phyloP scores from a whole-genome alignment of 176 grass and related monocot species.

The Saccharum officinarum region DNA sequence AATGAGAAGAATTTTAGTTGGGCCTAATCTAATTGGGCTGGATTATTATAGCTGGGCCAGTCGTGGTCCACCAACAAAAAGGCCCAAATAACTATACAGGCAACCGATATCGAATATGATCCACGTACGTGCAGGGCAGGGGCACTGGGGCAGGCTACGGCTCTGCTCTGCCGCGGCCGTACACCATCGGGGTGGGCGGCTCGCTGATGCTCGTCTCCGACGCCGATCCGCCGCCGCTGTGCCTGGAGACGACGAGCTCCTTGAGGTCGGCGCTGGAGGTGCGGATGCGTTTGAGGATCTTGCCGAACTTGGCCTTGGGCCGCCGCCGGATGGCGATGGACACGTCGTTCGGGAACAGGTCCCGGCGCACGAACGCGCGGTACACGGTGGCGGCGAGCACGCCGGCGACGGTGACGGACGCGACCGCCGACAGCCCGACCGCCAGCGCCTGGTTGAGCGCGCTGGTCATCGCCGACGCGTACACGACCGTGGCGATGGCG shows the following conservation, averaged over 20 bases:
- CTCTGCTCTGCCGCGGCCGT: background rate
- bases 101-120: background rate
- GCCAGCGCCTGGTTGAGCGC: slow-evolving; percentile 27
- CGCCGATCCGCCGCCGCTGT: background rate
- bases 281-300: slow-evolving; percentile 52
- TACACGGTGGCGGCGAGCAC: slow-evolving; percentile 55
- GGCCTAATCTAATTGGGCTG: background rate
- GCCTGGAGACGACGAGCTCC: slow-evolving; percentile 44
- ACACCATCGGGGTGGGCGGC: background rate
- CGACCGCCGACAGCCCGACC: slow-evolving; percentile 42
- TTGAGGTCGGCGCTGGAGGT: slow-evolving; percentile 48
- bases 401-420: slow-evolving; percentile 50
- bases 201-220: background rate
- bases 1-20: background rate
- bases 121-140: too few relatives aligned
- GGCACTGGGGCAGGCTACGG: background rate
- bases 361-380: slow-evolving; percentile 60
- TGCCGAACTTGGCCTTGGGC: slow-evolving; percentile 56
- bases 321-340: slow-evolving; percentile 74
- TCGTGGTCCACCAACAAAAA: too few relatives aligned
- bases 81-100: background rate
- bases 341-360: slow-evolving; percentile 87
- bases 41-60: background rate
- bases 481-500: slow-evolving; percentile 54
- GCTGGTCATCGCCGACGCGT: slow-evolving; percentile 52